Base-by-base conservation (phyloP, 2,329 filamentous ascomycete genomes). In the Alternaria sp. region DNA sequence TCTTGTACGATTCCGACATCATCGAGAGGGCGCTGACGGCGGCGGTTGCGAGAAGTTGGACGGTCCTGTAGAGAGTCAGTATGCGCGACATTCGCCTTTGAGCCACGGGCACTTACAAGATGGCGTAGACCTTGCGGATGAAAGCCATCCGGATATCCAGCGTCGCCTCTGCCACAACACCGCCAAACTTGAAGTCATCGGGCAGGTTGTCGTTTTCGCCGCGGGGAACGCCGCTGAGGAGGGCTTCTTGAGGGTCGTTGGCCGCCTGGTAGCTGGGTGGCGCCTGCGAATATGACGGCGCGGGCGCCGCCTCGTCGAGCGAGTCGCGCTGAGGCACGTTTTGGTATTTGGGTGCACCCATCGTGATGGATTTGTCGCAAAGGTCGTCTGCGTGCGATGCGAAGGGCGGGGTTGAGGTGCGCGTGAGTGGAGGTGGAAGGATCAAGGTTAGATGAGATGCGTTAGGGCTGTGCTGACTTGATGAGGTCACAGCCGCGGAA, bases 111-210 rank as follows among this genome's bases (percentile, higher is more conserved):
- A 79, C 86, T 83, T 80, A 88, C 83, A 99, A 87, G 81, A 99
- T 99, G 63, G 94, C 91, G 84, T 99, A 99, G 78, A 99, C 96
- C 86, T 98, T 98, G 82, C 94, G 91, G 74, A 97, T 87, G 81
- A 97, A 99, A 82, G 96, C 92, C 89, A 97, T 97, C 72, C 95
- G 92, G 78, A 99, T 97, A 76, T 97, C 94, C 77, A 98, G 86
- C 20, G 94, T 97, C 50, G 93, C 95, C 84, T 98, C 96, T 70
- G 94, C 91, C 63, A 98, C 94, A 18, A 91, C 93, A 66, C 94
- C 94, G 72, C 95, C 96, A 78, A 97, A 98, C 87, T 97, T 98
- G 89, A 98, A 98, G 82, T 98, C 95, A 84, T 98, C 95, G 2
- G 95, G 95, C 47, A 98, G 79, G 76, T 97, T 96, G 82, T 97